These are phyloP conservation scores for Populus tremula DNA, from an alignment of 345 rosid genomes.

Conservation along the genomic window DNA sequence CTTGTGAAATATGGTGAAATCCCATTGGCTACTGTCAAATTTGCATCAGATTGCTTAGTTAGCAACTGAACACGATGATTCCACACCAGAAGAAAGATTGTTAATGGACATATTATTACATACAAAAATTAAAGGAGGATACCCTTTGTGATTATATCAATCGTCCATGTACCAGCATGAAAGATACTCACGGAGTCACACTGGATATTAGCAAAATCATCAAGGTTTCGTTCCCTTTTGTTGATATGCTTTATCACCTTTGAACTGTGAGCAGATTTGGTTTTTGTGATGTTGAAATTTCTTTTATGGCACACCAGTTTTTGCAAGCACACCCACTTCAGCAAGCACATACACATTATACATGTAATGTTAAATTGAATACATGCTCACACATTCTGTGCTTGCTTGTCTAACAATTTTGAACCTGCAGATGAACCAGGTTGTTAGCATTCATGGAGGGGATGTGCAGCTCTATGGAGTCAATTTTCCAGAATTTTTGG, in stretches of 20 bases:
- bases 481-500: constrained; percentile 87
- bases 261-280: no score
- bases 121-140: not conserved
- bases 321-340: not conserved
- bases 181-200: not conserved
- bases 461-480: constrained; percentile 79
- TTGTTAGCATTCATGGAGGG: constrained; percentile 68
- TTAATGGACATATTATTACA: not conserved
- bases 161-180: not conserved
- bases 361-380: not conserved
- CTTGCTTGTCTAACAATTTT: constrained; percentile 18
- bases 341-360: not conserved
- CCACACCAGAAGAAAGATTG: not conserved
- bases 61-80: not conserved
- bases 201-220: not conserved
- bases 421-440: constrained; percentile 75
- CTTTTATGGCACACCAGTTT: not conserved
- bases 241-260: not conserved
- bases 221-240: not conserved
- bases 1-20: not conserved
- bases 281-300: not conserved
- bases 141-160: not conserved
- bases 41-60: not conserved
- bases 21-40: not conserved
- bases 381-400: not conserved